Base-by-base conservation (phyloP, 176 grass and related monocot genomes). In the Pontederia crassipes region DNA sequence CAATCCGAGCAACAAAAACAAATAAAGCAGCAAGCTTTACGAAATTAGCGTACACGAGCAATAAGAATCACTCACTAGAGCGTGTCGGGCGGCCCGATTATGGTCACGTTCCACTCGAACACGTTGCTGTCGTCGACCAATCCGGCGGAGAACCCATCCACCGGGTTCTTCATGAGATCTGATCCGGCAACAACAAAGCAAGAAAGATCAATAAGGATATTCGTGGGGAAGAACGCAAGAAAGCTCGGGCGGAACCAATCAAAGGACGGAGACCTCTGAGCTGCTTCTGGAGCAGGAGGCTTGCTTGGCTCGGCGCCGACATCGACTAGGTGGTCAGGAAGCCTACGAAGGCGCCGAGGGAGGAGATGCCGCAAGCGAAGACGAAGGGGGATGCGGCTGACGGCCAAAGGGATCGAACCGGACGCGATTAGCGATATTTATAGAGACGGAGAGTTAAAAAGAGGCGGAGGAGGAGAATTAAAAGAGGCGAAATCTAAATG, bases 91-190 rank as follows among this genome's bases (percentile, higher is more conserved):
- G 66, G 66, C 17, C 53, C 66, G 53, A 69, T 69, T 13, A 69
- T 46, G 2, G 66, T 69, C 29, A 69, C 66, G 66, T 69, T 69
- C 66, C 66, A 69, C 52, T 69, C 66, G 51, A 69, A 69, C 35
- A 69, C 8, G 35, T 56, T 69, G 52, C 51, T 57, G 15, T 57
- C 66, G 4, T 69, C 40, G 53, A 69, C 66, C 53, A 69, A 35
- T 9, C 66, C 53, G 6, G 66, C 66, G 4, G 53, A 69, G 66
- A 69, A 69, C 24, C 66, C 66, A 17, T 69, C 66, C 49, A 57
- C 53, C 6, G 66, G 66, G 40, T 69, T 69, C 66, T 57, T 69
- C 16, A 24, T 47, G 17, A 69, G 53, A 69, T 69, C 66, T 69
- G 66, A 27, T 46, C 53, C 28, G 45, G 45, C 28, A 68, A 40